Percentiles rank a stretch among this genome's conserved stretches.
Evolutionary conservation across 2,329 filamentous ascomycete species (phyloP).

Genomic region (Paramyrothecium sp.): DNA sequence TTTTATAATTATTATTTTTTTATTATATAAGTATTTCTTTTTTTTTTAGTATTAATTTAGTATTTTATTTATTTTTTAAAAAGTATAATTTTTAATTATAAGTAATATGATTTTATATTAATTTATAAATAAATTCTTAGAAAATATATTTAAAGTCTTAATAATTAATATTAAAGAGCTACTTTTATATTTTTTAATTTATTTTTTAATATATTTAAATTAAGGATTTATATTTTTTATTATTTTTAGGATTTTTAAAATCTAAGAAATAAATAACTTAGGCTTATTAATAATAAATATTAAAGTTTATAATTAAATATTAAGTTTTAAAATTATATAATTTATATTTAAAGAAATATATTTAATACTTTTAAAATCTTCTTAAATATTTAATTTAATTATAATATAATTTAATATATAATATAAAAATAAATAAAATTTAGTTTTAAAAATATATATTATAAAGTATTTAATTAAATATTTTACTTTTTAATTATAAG

Average conservation of each 20-base stretch:
- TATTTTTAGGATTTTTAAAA: background rate
- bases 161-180: too few relatives aligned
- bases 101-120: background rate
- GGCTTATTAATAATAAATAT: background rate
- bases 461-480: too few relatives aligned
- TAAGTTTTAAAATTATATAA: background rate
- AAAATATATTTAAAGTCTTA: too few relatives aligned
- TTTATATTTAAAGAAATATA: background rate
- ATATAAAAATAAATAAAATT: background rate
- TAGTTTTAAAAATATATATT: background rate
- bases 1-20: too few relatives aligned
- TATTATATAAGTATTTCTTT: background rate
- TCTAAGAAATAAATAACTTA: background rate
- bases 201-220: background rate
- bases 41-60: background rate
- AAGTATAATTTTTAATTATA: background rate
- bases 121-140: too few relatives aligned
- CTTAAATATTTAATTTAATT: background rate
- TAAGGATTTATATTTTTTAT: background rate
- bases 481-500: too few relatives aligned
- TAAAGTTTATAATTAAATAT: background rate
- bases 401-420: background rate
- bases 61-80: background rate
- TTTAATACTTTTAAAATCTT: background rate
- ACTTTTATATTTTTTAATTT: background rate